These are phyloP conservation scores for Sequoiadendron giganteum DNA, from an alignment of 75 land plant species.

Conservation along the genomic window DNA sequence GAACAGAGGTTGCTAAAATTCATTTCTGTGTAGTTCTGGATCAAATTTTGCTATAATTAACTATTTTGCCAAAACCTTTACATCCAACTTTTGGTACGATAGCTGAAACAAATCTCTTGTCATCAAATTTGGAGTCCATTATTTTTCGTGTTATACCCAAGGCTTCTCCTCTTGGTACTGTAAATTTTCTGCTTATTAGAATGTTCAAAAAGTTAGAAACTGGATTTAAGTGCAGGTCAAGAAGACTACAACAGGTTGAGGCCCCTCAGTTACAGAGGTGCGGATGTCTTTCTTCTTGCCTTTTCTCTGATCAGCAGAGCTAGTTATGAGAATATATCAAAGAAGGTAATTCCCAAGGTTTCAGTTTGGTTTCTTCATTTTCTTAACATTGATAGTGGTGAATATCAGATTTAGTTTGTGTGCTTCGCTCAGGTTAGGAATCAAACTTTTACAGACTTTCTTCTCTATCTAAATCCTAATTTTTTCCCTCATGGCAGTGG, in stretches of 20 bases:
- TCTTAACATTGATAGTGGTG: neutral
- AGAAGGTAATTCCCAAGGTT: slow-evolving; percentile 39
- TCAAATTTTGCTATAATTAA: neutral
- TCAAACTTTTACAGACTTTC: neutral
- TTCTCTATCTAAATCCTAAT: neutral
- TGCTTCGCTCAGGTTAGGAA: neutral
- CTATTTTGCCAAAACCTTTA: neutral
- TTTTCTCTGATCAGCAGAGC: slow-evolving; percentile 70
- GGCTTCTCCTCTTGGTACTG: neutral
- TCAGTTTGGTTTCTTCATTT: neutral
- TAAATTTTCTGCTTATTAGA: neutral
- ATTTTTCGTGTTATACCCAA: neutral
- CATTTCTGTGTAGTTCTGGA: neutral
- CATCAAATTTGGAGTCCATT: neutral
- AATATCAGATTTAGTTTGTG: neutral
- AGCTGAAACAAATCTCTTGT: neutral
- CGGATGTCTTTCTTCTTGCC: slow-evolving; percentile 69
- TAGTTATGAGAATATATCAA: slow-evolving; percentile 66
- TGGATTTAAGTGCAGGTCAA: slow-evolving; percentile 31
- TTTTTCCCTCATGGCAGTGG: slow-evolving; percentile 38
- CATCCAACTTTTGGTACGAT: neutral
- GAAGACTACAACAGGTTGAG: slow-evolving; percentile 57
- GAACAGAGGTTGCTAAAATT: neutral
- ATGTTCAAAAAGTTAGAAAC: neutral
- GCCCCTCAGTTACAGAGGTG: slow-evolving; percentile 66